Evolutionary conservation across 164 flowering plant species (phyloP), one percentile per base, ranked within the genome.

Genomic region (Nelumbo lutea): DNA sequence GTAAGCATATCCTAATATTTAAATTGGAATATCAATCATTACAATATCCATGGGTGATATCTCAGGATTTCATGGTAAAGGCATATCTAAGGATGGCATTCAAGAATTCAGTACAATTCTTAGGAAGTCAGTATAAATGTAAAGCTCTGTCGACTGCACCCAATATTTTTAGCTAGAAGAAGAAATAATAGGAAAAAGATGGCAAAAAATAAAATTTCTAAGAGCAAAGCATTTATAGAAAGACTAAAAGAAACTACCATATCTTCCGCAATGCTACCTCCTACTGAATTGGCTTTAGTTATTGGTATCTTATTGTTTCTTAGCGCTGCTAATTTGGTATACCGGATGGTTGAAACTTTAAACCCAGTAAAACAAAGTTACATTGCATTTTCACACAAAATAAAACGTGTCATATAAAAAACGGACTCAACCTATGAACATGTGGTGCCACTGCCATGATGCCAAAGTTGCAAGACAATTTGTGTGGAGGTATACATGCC

Each of bases 361-460:
- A 40, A 56, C 62, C 14, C 10, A 70, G 38, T 2, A 59, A 46
- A 46, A 65, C 5, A 52, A 43, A 15, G 43, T 9, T 38, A 64
- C 44, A 27, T 27, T 27, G 27, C 27, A 27, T 27, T 27, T 39
- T 39, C 14, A 65, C 41, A 70, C 14, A 27, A 27, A 27, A 27
- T 27, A 27, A 27, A 27, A 27, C 27, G 27, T 27, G 27, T 27
- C 27, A 27, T 27, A 27, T 27, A 27, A 27, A 27, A 27, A 27
- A 27, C 27, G 27, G 27, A 84, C 90, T 89, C 82, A 95, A 78
- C 59, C 83, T 88, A 75, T 95, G 96, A 51, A 83, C 91, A 78
- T 95, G 97, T 52, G 99, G 97, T 62, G 99, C 97, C 97, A 92
- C 90, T 62, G 99, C 97, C 97, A 92, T 92, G 80, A 92, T 61